These are phyloP conservation scores for Nakazawaea siamensis DNA, from an alignment of 805 yeast species.

Conservation along the genomic window DNA sequence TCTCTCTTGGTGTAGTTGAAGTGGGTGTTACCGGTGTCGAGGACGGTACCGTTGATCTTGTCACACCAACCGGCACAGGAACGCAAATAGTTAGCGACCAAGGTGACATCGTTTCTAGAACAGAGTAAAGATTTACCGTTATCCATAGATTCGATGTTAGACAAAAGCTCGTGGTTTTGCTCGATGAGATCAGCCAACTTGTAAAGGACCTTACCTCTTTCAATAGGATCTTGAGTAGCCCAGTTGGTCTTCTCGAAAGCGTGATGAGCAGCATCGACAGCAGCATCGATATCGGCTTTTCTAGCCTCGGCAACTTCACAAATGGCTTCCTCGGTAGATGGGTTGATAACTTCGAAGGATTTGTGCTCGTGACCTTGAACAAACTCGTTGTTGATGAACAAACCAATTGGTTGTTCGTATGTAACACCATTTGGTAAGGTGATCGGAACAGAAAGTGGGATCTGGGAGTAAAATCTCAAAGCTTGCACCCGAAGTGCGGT, in stretches of 20 bases:
- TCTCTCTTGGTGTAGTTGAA: conserved; percentile 48
- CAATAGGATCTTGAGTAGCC: conserved; percentile 37
- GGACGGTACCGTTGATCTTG: conserved; percentile 37
- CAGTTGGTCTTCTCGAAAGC: conserved; percentile 48
- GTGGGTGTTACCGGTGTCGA: conserved; percentile 42
- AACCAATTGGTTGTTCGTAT: conserved; percentile 61
- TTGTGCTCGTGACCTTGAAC: conserved; percentile 51
- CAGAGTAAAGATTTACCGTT: conserved; percentile 44
- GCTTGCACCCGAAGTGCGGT: neutral
- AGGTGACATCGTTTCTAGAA: conserved; percentile 39
- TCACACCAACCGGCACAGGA: conserved; percentile 48
- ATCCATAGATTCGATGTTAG: conserved; percentile 42
- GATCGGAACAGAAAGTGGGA: conserved; percentile 16
- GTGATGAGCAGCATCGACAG: conserved; percentile 60
- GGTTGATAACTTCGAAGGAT: conserved; percentile 56
- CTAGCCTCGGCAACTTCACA: conserved; percentile 48
- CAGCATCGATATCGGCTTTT: conserved; percentile 40
- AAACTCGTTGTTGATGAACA: conserved; percentile 75
- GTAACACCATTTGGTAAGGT: conserved; percentile 49
- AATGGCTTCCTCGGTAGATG: conserved; percentile 68
- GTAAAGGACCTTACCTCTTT: conserved; percentile 30
- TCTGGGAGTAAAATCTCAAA: conserved; percentile 9
- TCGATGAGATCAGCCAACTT: conserved; percentile 44
- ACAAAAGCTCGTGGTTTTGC: conserved; percentile 36
- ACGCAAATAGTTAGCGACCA: conserved; percentile 38